Base-by-base conservation (phyloP, 2,329 filamentous ascomycete species). In the Apiospora pterosperma region DNA sequence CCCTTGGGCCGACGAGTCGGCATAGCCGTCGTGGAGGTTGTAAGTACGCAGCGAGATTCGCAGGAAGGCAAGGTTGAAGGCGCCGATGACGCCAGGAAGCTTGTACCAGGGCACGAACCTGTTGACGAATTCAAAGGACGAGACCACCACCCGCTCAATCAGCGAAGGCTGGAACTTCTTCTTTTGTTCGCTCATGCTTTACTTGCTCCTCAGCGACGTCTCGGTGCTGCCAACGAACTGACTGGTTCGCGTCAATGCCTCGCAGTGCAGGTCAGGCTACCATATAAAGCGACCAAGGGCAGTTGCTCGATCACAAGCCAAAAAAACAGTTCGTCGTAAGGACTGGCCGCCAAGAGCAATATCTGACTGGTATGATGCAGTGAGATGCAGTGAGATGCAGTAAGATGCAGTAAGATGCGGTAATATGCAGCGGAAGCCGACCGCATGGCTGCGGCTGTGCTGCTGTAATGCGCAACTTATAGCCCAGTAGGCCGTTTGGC, bases 21-120 rank as follows among this genome's bases (percentile, higher is more conserved):
- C 72, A 60, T 82, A 82, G 5, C 72, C 74, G 70, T 82, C 80
- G 68, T 80, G 69, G 1, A 82, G 74, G 63, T 83, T 83, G 62
- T 81, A 72, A 41, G 75, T 70, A 4, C 80, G 78, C 4, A 82
- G 74, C 67, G 82, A 80, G 44, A 77, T 74, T 44, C 81, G 76
- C 6, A 79, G 70, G 16, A 77, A 75, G 14, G 73, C 71, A 0
- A 82, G 71, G 64, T 83, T 82, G 63, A 81, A 65, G 10, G 76
- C 77, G 2, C 79, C 78, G 19, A 82, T 65, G 39, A 76, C 67
- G 7, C 71, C 72, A 1, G 80, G 79, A 0, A 82, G 73, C 64
- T 78, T 79, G 68, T 81, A 78, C 80, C 80, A 82, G 55, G 76
- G 72, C 14, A 62, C 63, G 64, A 65, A 39, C 4, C 14, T 14